Conservation (phyloP, 192 early-diverging fungal species). For the Linnemannia exigua region DNA sequence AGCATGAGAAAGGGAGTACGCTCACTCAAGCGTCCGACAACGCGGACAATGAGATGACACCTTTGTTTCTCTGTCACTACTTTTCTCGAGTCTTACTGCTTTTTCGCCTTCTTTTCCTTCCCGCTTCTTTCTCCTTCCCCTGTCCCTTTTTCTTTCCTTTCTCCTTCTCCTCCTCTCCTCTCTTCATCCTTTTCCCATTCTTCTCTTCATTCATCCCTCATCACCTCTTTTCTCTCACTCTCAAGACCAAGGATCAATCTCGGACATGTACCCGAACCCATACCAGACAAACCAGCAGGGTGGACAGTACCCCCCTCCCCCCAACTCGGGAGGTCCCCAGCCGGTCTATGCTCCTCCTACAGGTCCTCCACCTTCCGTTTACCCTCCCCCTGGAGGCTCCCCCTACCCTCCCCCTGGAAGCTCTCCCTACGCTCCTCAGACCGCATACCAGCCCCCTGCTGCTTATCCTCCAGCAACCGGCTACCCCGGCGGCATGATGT, state of each 20-base stretch:
- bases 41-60: too few relatives aligned
- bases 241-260: neutral
- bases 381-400: neutral
- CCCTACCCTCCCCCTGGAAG: neutral
- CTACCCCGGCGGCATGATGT: conserved; percentile 20
- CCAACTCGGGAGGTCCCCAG: neutral
- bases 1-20: too few relatives aligned
- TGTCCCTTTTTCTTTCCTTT: neutral
- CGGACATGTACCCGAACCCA: conserved; percentile 50
- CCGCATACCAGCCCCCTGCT: conserved; percentile 11
- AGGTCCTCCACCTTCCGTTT: conserved; percentile 9
- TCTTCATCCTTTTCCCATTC: neutral
- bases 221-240: neutral
- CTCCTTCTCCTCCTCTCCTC: neutral
- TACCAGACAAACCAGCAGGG: conserved; percentile 30
- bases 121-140: neutral
- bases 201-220: neutral
- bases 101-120: neutral
- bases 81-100: neutral
- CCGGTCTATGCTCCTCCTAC: conserved; percentile 12
- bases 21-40: too few relatives aligned
- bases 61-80: neutral
- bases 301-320: conserved; percentile 13
- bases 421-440: conserved; percentile 11
- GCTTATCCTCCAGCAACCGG: conserved; percentile 2